These are phyloP conservation scores for Phytopythium litorale DNA, from an alignment of 352 stramenopile species.

Conservation along the genomic window DNA sequence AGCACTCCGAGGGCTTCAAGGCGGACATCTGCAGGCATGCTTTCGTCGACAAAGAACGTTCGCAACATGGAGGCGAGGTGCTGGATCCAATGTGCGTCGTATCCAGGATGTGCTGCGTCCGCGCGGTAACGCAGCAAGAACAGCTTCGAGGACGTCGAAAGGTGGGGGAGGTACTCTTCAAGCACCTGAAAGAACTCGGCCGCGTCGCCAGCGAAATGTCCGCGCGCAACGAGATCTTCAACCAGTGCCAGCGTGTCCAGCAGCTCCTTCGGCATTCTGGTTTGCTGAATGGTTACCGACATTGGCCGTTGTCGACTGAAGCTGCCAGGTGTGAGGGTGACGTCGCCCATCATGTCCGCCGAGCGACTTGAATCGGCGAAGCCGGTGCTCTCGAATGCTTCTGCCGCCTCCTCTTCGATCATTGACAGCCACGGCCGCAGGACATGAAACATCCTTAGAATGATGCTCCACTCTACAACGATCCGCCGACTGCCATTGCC, in stretches of 20 bases:
- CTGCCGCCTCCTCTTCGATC: slow-evolving; percentile 26
- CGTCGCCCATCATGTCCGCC: background rate
- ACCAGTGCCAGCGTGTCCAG: slow-evolving; percentile 73
- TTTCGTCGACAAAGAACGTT: slow-evolving; percentile 52
- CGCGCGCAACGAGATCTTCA: slow-evolving; percentile 61
- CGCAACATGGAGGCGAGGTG: slow-evolving; percentile 48
- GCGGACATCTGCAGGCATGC: slow-evolving; percentile 42
- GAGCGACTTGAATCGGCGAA: background rate
- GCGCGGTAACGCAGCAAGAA: slow-evolving; percentile 61
- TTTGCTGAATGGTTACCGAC: slow-evolving; percentile 58
- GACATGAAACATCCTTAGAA: slow-evolving; percentile 67
- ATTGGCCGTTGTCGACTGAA: slow-evolving; percentile 22
- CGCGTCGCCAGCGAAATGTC: slow-evolving; percentile 61
- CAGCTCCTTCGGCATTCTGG: slow-evolving; percentile 69
- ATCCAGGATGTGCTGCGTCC: slow-evolving; percentile 61
- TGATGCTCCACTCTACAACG: slow-evolving; percentile 83
- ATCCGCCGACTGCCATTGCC: slow-evolving; percentile 17
- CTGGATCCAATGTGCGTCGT: slow-evolving; percentile 62
- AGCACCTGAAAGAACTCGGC: slow-evolving; percentile 75
- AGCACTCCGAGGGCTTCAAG: slow-evolving; percentile 70
- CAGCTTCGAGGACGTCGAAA: slow-evolving; percentile 51
- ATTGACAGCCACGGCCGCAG: slow-evolving; percentile 70
- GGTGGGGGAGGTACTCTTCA: slow-evolving; percentile 62
- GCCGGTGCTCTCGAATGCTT: background rate
- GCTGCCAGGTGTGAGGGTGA: slow-evolving; percentile 4